Evolutionary conservation across 495 filamentous ascomycete species (phyloP).

Genomic region (Schizothecium vesticola): DNA sequence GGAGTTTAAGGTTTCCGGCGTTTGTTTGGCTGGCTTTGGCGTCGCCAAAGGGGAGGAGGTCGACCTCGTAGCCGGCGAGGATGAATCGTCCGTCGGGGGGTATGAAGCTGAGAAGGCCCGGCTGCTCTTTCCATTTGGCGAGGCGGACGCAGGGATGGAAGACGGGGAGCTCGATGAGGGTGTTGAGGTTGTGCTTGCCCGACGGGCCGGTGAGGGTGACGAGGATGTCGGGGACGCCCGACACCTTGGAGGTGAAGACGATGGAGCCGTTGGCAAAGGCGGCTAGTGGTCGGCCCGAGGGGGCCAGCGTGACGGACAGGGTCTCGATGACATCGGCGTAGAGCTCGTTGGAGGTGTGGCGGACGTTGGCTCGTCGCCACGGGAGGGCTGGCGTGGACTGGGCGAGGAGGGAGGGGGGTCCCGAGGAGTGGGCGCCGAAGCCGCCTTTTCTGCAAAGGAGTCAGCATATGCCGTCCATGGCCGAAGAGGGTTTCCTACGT

Average conservation of each 20-base stretch:
- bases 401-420: conserved; percentile 30
- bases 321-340: conserved; percentile 96
- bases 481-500: conserved; percentile 41
- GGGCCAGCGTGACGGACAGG: conserved; percentile 77
- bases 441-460: conserved; percentile 10
- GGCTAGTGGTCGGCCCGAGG: conserved; percentile 78
- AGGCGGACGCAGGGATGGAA: conserved; percentile 95
- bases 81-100: conserved; percentile 96
- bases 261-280: conserved; percentile 90
- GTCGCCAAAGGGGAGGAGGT: conserved; percentile 63
- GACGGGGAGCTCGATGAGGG: conserved; percentile 78
- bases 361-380: conserved; percentile 87
- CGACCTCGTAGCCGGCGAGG: conserved; percentile 89
- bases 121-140: conserved; percentile 75
- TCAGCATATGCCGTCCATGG: background rate
- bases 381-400: conserved; percentile 51
- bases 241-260: conserved; percentile 90
- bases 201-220: conserved; percentile 74
- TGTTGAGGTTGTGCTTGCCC: conserved; percentile 65
- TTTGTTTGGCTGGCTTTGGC: conserved; percentile 36
- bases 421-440: conserved; percentile 17
- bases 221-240: conserved; percentile 83
- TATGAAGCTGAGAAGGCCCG: conserved; percentile 88
- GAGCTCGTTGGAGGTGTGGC: conserved; percentile 93
- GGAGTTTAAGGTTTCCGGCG: conserved; percentile 65